phyloP scores from a whole-genome alignment of 23 red algal genomes.

The Porphyridium purpureum region DNA sequence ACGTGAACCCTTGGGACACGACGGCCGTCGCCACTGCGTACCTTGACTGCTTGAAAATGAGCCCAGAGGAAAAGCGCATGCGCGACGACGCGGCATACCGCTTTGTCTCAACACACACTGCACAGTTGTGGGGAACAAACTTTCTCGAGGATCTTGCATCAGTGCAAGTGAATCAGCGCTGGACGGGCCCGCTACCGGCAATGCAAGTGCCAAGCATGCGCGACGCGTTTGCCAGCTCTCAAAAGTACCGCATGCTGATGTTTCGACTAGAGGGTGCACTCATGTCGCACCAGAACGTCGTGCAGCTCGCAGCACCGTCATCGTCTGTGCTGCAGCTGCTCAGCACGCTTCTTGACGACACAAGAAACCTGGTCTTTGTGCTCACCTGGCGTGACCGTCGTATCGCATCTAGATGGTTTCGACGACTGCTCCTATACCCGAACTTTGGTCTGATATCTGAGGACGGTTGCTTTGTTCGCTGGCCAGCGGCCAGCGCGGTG shows the following conservation, averaged over 20 bases:
- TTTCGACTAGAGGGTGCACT: slow-evolving; percentile 72
- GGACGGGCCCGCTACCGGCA: neutral
- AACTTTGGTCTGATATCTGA: slow-evolving; percentile 57
- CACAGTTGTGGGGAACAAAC: slow-evolving; percentile 56
- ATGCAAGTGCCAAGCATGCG: slow-evolving; percentile 1
- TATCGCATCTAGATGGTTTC: slow-evolving; percentile 32
- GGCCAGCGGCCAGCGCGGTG: no score
- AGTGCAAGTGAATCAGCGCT: slow-evolving; percentile 11
- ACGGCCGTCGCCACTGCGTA: slow-evolving; percentile 34
- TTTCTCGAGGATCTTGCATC: slow-evolving; percentile 72
- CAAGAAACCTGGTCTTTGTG: slow-evolving; percentile 39
- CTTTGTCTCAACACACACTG: slow-evolving; percentile 66
- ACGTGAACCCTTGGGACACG: slow-evolving; percentile 81
- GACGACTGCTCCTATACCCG: no score
- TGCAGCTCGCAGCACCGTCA: slow-evolving; percentile 29
- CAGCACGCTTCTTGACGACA: slow-evolving; percentile 11
- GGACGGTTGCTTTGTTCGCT: slow-evolving; percentile 56
- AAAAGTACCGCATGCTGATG: slow-evolving; percentile 30
- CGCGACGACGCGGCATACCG: slow-evolving; percentile 60
- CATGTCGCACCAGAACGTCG: slow-evolving; percentile 48
- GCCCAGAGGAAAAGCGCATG: slow-evolving; percentile 13
- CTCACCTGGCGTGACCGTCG: slow-evolving; percentile 39
- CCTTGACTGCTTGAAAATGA: slow-evolving; percentile 64
- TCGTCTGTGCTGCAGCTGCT: slow-evolving; percentile 30
- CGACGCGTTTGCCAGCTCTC: neutral